These are phyloP conservation scores for Galerina marginata DNA, from an alignment of 768 basidiomycete species.

Conservation along the genomic window DNA sequence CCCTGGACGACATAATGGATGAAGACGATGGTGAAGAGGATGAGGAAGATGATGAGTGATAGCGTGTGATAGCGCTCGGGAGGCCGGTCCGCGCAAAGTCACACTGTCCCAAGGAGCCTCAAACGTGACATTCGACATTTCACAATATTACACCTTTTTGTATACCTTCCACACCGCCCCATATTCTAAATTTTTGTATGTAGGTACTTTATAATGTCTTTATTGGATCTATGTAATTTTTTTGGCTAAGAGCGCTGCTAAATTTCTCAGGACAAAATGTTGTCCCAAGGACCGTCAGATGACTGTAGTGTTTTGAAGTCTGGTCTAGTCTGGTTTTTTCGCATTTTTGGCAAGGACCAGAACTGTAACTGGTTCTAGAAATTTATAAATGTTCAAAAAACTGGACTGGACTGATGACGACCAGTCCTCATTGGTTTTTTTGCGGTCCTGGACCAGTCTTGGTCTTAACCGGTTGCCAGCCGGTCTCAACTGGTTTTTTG, in stretches of 20 bases:
- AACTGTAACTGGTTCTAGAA: too few relatives aligned
- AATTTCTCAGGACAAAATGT: neutral
- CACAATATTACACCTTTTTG: neutral
- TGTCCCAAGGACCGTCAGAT: conserved; percentile 9
- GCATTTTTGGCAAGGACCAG: too few relatives aligned
- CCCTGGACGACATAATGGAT: neutral
- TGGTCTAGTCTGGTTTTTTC: too few relatives aligned
- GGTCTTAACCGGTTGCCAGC: too few relatives aligned
- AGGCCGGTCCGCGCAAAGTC: neutral
- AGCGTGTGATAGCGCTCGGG: neutral
- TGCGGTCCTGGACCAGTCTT: too few relatives aligned
- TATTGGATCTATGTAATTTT: neutral
- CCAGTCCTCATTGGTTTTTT: too few relatives aligned
- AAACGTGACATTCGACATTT: neutral
- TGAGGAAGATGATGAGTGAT: neutral
- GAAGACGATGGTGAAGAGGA: neutral
- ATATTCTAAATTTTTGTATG: neutral
- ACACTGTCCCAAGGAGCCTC: conserved; percentile 2
- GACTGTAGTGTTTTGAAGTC: too few relatives aligned
- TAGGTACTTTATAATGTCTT: neutral
- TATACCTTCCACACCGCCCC: neutral
- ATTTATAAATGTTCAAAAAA: too few relatives aligned
- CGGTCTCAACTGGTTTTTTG: too few relatives aligned
- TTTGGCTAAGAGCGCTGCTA: neutral
- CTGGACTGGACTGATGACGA: too few relatives aligned